phyloP scores from a whole-genome alignment of 768 basidiomycete species.

The Lepiota subincarnata region DNA sequence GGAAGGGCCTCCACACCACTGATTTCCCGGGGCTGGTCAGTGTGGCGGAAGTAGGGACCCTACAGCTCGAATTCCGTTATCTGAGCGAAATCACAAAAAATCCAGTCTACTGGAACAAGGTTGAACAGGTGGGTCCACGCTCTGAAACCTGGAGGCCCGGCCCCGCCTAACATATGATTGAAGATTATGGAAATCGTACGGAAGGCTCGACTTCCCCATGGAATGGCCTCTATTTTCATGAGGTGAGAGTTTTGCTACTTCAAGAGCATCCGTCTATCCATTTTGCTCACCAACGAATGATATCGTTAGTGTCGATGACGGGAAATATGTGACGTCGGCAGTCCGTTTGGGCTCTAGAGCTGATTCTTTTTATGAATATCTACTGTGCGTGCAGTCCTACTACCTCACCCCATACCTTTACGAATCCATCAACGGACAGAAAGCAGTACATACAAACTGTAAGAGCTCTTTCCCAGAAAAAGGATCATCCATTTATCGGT shows the following conservation, averaged over 20 bases:
- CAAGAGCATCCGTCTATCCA: neutral
- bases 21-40: conserved; percentile 63
- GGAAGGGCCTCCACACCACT: conserved; percentile 54
- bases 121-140: conserved; percentile 54
- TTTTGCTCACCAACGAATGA: conserved; percentile 1
- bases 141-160: neutral
- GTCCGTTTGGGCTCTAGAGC: conserved; percentile 90
- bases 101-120: conserved; percentile 76
- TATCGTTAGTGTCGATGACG: conserved; percentile 31
- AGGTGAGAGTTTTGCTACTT: conserved; percentile 38
- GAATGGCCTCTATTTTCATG: conserved; percentile 83
- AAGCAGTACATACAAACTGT: conserved; percentile 87
- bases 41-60: conserved; percentile 82
- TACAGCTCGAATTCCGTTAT: conserved; percentile 90
- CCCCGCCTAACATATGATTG: neutral
- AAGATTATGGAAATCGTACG: conserved; percentile 70
- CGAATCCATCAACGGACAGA: conserved; percentile 24
- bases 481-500: neutral
- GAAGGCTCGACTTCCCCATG: conserved; percentile 55
- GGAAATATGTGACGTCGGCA: conserved; percentile 52
- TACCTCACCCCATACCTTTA: neutral
- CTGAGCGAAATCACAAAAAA: conserved; percentile 77
- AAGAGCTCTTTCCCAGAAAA: conserved; percentile 5
- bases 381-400: conserved; percentile 48
- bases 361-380: conserved; percentile 92